Percentiles rank a stretch among this genome's conserved stretches.
Conservation (phyloP, 257 asterid genomes). For the Solanum acaule region DNA sequence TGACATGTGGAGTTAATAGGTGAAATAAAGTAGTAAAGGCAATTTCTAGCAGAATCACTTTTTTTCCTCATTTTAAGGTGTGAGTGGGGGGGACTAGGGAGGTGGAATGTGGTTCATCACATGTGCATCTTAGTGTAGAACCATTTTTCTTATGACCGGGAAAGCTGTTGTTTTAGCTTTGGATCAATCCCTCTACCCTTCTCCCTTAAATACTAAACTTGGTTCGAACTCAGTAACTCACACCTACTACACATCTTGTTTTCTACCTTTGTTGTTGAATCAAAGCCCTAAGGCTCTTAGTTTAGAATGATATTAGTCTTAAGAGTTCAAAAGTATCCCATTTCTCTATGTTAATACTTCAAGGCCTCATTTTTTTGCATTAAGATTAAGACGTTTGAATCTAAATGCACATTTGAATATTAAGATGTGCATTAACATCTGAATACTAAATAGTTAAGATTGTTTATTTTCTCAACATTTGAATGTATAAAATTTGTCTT, state of each 20-base stretch:
- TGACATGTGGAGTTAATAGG: not conserved
- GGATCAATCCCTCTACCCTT: not conserved
- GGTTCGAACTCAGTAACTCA: not conserved
- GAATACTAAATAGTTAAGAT: too few relatives aligned
- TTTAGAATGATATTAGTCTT: not conserved
- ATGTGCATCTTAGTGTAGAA: not conserved
- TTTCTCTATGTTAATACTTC: not conserved
- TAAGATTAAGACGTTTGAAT: too few relatives aligned
- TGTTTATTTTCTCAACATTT: too few relatives aligned
- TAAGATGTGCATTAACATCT: too few relatives aligned
- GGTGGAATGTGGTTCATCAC: not conserved
- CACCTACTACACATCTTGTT: not conserved
- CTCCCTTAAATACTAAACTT: not conserved
- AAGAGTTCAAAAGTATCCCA: not conserved
- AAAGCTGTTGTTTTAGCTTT: not conserved
- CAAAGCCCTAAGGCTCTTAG: not conserved
- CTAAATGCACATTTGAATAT: too few relatives aligned
- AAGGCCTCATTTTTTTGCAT: too few relatives aligned
- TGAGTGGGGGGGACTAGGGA: not conserved
- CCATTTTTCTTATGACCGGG: not conserved
- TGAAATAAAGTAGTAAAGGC: not conserved
- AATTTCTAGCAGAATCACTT: not conserved
- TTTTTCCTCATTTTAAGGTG: not conserved
- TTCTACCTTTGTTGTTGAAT: not conserved
- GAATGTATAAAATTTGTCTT: too few relatives aligned